These are phyloP conservation scores for Zopfochytrium polystomum DNA, from an alignment of 371 early-diverging fungal genomes.

Conservation along the genomic window DNA sequence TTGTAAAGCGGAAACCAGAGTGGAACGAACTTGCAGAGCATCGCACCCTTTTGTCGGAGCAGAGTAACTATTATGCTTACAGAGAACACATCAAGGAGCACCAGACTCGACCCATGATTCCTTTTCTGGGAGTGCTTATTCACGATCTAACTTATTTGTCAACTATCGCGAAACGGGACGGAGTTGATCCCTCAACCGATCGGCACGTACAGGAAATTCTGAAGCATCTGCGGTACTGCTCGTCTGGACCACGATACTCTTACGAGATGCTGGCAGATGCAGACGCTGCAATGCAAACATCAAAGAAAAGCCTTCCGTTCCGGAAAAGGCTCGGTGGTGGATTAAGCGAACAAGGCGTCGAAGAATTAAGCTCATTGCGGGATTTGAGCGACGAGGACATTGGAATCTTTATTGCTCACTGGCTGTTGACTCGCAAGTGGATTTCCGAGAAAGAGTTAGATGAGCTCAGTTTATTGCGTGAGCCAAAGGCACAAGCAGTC, in stretches of 20 bases:
- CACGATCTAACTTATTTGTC: conserved; percentile 75
- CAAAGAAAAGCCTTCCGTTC: conserved; percentile 47
- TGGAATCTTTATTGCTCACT: conserved; percentile 52
- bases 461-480: conserved; percentile 64
- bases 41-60: conserved; percentile 65
- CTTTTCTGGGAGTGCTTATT: conserved; percentile 74
- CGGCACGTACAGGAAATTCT: conserved; percentile 31
- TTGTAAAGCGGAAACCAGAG: conserved; percentile 65
- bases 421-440: conserved; percentile 61
- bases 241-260: conserved; percentile 61
- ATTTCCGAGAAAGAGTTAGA: conserved; percentile 71
- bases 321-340: conserved; percentile 40
- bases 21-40: conserved; percentile 55
- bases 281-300: conserved; percentile 9
- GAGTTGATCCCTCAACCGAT: conserved; percentile 49
- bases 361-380: conserved; percentile 45
- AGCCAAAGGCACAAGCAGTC: conserved; percentile 57
- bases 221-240: conserved; percentile 52
- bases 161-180: conserved; percentile 62
- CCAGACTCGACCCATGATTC: conserved; percentile 63
- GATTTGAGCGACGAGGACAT: conserved; percentile 33
- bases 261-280: conserved; percentile 49
- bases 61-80: conserved; percentile 68
- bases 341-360: conserved; percentile 33
- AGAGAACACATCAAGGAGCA: conserved; percentile 59